phyloP scores from a whole-genome alignment of 495 filamentous ascomycete species.

The Trypethelium eluteriae region DNA sequence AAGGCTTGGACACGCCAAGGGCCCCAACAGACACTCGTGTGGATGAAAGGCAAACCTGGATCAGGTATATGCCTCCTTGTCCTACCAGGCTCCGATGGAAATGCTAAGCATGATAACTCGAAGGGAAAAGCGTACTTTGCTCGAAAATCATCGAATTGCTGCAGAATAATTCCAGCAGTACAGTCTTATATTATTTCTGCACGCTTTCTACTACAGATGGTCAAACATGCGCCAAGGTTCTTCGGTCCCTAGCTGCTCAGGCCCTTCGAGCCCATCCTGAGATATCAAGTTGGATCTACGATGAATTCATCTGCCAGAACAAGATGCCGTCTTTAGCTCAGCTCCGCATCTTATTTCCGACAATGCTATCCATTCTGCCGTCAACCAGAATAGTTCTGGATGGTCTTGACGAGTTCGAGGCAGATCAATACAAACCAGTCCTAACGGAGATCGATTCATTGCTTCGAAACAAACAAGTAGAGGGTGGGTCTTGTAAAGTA shows the following conservation, averaged over 20 bases:
- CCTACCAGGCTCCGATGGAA: not conserved
- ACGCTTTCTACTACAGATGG: not conserved
- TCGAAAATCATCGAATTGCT: conserved; percentile 5
- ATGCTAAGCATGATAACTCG: not conserved
- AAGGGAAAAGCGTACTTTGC: conserved; percentile 7
- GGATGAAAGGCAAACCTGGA: conserved; percentile 19
- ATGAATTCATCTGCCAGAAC: not conserved
- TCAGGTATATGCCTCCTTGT: conserved; percentile 4
- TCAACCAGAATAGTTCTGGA: conserved; percentile 2
- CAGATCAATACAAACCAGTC: not conserved
- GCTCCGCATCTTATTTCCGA: not conserved
- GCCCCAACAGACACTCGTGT: conserved; percentile 5
- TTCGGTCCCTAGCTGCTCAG: conserved; percentile 3
- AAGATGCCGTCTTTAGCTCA: not conserved
- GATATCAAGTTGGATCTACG: conserved; percentile 1
- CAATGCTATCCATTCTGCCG: not conserved
- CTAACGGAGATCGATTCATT: not conserved
- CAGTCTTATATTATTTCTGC: conserved; percentile 10
- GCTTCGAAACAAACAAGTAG: not conserved
- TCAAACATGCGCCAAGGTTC: not conserved
- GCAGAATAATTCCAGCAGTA: not conserved
- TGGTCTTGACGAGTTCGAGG: conserved; percentile 6
- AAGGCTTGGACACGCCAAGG: conserved; percentile 14
- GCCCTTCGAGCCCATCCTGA: conserved; percentile 1
- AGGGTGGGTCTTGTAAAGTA: not conserved